These are phyloP conservation scores for Trichoderma breve DNA, from an alignment of 2,329 filamentous ascomycete genomes.

Conservation along the genomic window DNA sequence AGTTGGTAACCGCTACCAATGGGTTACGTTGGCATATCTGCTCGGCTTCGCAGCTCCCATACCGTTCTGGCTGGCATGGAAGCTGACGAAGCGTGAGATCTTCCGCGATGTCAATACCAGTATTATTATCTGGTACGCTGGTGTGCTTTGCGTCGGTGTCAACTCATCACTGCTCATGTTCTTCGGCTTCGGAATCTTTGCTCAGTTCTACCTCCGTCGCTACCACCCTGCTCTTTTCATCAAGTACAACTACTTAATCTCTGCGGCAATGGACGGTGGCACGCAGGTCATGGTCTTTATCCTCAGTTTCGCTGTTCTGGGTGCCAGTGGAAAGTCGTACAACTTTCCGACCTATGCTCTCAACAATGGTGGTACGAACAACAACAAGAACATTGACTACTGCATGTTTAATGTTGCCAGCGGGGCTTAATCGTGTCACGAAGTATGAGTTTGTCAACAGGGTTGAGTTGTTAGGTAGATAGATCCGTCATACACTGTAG, in stretches of 20 bases:
- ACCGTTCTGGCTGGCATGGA: not conserved
- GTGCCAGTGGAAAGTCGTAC: not conserved
- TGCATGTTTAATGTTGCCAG: not conserved
- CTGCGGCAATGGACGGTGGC: not conserved
- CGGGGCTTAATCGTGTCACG: not conserved
- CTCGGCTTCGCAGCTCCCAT: not conserved
- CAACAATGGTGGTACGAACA: not conserved
- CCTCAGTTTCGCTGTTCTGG: not conserved
- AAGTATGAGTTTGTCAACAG: not conserved
- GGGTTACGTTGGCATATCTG: not conserved
- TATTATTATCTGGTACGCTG: not conserved
- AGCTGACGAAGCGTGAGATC: not conserved
- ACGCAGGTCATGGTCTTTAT: not conserved
- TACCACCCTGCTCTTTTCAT: not conserved
- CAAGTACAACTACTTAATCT: not conserved
- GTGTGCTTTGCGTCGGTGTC: not conserved
- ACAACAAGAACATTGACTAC: not conserved
- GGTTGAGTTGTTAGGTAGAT: not conserved
- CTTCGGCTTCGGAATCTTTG: not conserved
- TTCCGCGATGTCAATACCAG: not conserved
- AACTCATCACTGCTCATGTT: not conserved
- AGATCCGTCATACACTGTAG: not conserved
- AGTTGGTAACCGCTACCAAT: not conserved
- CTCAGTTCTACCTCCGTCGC: not conserved
- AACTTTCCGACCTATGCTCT: not conserved